Conservation (phyloP, 495 filamentous ascomycete genomes). For the Aspergillus indologenus region DNA sequence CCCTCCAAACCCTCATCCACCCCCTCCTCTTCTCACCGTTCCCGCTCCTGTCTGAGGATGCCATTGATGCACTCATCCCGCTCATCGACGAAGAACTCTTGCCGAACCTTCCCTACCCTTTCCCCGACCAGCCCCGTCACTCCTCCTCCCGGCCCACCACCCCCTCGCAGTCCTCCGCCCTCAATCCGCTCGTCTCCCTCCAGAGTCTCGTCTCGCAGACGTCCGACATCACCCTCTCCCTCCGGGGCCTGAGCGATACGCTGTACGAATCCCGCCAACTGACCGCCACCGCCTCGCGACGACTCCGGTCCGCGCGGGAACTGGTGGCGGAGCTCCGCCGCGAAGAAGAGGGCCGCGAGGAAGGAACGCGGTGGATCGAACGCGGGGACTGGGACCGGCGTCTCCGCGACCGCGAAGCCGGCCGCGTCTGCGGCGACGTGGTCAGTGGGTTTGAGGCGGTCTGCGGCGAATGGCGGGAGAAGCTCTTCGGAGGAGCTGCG, state of each 20-base stretch:
- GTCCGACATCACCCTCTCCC: slow-evolving; percentile 70
- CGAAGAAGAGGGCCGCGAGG: slow-evolving; percentile 77
- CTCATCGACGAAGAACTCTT: slow-evolving; percentile 57
- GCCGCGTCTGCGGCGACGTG: slow-evolving; percentile 74
- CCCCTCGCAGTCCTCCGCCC: slow-evolving; percentile 28
- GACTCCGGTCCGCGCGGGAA: slow-evolving; percentile 71
- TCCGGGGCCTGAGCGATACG: slow-evolving; percentile 84
- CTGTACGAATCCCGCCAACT: slow-evolving; percentile 92
- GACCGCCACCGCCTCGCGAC: slow-evolving; percentile 70
- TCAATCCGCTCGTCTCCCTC: slow-evolving; percentile 52
- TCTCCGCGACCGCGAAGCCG: slow-evolving; percentile 71
- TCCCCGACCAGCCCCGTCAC: slow-evolving; percentile 50
- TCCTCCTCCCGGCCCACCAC: slow-evolving; percentile 44
- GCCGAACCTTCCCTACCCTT: slow-evolving; percentile 47
- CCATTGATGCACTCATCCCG: slow-evolving; percentile 64
- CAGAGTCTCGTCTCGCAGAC: slow-evolving; percentile 58
- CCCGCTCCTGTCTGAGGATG: slow-evolving; percentile 59
- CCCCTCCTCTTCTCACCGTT: slow-evolving; percentile 55
- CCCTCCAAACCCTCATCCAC: slow-evolving; percentile 75
- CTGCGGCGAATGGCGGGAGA: slow-evolving; percentile 63
- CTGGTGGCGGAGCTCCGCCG: slow-evolving; percentile 77
- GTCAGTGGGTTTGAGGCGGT: slow-evolving; percentile 88
- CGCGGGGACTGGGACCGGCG: slow-evolving; percentile 76
- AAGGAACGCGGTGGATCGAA: slow-evolving; percentile 76
- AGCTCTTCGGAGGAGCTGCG: slow-evolving; percentile 47